Conservation (phyloP, 352 stramenopile genomes). For the Phytophthora hibernalis region DNA sequence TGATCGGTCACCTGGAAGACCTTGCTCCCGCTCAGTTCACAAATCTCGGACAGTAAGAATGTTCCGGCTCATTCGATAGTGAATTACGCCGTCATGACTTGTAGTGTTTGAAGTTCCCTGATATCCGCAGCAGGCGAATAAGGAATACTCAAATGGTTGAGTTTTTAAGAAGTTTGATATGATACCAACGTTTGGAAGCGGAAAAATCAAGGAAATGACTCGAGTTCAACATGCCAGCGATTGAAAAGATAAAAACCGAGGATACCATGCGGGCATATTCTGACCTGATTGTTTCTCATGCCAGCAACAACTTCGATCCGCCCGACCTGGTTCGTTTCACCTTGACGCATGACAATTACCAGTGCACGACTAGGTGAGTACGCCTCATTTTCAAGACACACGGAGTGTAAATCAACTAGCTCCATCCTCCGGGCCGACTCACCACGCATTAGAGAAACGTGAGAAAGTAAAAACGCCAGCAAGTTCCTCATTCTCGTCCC, state of each 20-base stretch:
- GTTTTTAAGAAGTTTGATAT: too few relatives aligned
- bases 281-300: conserved; percentile 9
- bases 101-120: too few relatives aligned
- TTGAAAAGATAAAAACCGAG: conserved; percentile 17
- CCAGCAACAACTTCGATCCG: conserved; percentile 6
- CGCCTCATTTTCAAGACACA: conserved; percentile 11
- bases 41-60: not conserved
- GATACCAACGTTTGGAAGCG: too few relatives aligned
- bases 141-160: too few relatives aligned
- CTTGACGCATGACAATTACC: conserved; percentile 16
- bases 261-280: conserved; percentile 4
- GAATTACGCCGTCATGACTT: too few relatives aligned
- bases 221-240: conserved; percentile 6
- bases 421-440: conserved; percentile 1
- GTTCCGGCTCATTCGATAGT: not conserved
- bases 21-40: not conserved
- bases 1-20: not conserved
- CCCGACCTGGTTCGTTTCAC: conserved; percentile 17
- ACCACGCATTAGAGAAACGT: conserved; percentile 10
- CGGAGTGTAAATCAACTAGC: conserved; percentile 10
- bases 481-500: conserved; percentile 7
- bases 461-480: conserved; percentile 8
- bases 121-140: too few relatives aligned
- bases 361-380: not conserved
- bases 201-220: conserved; percentile 6